phyloP scores from a whole-genome alignment of 2,329 filamentous ascomycete genomes.

The Juglanconis oblonga region DNA sequence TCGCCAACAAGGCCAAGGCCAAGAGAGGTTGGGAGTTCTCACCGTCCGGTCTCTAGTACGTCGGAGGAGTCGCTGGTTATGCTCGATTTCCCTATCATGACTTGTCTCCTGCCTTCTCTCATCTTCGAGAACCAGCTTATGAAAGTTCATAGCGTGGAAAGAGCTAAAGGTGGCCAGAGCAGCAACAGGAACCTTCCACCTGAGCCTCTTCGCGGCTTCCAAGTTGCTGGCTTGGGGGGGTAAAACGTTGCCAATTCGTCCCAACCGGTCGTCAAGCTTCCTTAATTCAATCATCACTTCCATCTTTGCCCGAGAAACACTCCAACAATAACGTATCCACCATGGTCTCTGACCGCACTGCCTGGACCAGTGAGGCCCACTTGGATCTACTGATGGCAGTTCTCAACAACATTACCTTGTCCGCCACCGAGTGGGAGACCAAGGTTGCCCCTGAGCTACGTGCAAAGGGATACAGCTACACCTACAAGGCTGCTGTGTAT shows the following conservation, averaged over 20 bases:
- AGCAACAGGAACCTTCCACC: too few species aligned
- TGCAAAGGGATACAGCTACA: conserved; percentile 37
- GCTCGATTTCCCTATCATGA: neutral
- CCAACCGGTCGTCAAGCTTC: neutral
- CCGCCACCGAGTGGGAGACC: conserved; percentile 21
- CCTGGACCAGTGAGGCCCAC: conserved; percentile 18
- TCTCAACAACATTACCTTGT: conserved; percentile 26
- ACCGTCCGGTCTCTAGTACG: conserved; percentile 22
- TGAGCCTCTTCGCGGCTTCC: too few species aligned
- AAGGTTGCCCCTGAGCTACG: conserved; percentile 20
- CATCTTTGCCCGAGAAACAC: neutral
- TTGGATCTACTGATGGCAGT: conserved; percentile 34
- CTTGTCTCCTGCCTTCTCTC: neutral
- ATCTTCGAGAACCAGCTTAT: neutral
- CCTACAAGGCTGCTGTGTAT: conserved; percentile 40
- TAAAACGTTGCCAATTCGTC: neutral
- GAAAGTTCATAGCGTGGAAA: too few species aligned
- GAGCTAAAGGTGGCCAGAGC: too few species aligned
- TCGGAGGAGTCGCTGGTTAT: neutral
- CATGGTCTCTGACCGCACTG: conserved; percentile 17
- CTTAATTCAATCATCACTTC: neutral
- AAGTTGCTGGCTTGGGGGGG: too few species aligned
- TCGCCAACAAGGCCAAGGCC: conserved; percentile 22
- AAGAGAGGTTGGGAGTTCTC: conserved; percentile 24
- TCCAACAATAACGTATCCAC: conserved; percentile 22